Evolutionary conservation across 1,284 basidiomycete genomes (phyloP), one percentile per base, ranked within the genome.

Genomic region (Mycosarcoma mackinlayi): DNA sequence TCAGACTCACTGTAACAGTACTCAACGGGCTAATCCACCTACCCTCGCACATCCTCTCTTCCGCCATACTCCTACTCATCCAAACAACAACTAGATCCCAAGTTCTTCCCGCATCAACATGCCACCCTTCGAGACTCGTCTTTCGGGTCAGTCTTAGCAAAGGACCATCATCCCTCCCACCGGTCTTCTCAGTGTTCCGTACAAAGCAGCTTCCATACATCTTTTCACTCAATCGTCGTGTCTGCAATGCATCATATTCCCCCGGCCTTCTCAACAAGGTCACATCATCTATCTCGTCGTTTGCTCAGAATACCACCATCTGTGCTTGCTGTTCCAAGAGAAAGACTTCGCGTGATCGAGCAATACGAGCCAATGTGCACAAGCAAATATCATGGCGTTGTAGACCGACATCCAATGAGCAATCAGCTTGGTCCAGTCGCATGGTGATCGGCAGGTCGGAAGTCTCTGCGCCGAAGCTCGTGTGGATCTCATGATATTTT

Each of bases 201-300:
- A 28, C 31, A 23, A n/a, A 31, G 28, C 28, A 37, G 27, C 18
- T 44, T 25, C 33, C 49, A 54, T 42, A 45, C 28, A 53, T 33
- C 21, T 42, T 24, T 25, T 47, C 38, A 31, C 49, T 49, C 40
- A 39, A 25, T 41, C 10, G 56, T 61, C 54, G 49, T 55, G 46
- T 68, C 49, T 52, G 65, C 59, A 68, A 68, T 68, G 54, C 60
- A 69, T 59, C 56, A 53, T 62, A 70, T 70, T 50, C 56, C 60
- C 60, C 51, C 61, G 49, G 53, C 76, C 74, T 78, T 78, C 73
- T 78, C 76, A 78, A 78, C 76, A 78, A 76, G 74, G 76, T 70
- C 60, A 57, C 27, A 53, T 11, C n/a, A 35, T 35, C 6, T 35
- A 6, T 35, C 16, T 35, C 33, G n/a, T n/a, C n/a, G n/a, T n/a